Evolutionary conservation across 2,329 filamentous ascomycete genomes (phyloP).

Genomic region (Hypoxylon sp.): DNA sequence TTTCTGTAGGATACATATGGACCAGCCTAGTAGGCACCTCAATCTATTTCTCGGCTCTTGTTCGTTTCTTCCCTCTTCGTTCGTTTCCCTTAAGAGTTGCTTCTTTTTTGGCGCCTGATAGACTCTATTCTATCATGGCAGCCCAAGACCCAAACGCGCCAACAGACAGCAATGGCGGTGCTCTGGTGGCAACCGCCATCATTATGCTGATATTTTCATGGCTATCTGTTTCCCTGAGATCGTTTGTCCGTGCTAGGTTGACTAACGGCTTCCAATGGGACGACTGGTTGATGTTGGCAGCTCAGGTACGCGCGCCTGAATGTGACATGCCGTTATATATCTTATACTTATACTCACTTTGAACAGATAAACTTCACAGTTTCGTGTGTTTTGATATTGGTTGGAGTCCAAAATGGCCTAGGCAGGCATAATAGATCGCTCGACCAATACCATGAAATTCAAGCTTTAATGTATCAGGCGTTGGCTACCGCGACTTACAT

Average conservation of each 20-base stretch:
- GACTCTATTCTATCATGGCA: conserved; percentile 47
- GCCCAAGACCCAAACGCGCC: conserved; percentile 51
- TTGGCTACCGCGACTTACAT: conserved; percentile 65
- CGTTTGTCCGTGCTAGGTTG: conserved; percentile 50
- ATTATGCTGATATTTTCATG: conserved; percentile 54
- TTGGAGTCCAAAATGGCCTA: conserved; percentile 59
- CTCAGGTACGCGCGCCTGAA: conserved; percentile 57
- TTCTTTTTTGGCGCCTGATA: conserved; percentile 43
- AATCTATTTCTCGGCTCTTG: conserved; percentile 24
- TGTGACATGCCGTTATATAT: not conserved
- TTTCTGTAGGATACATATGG: conserved; percentile 29
- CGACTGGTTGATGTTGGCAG: conserved; percentile 67
- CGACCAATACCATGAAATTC: conserved; percentile 56
- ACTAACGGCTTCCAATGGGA: conserved; percentile 60
- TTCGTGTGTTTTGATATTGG: conserved; percentile 62
- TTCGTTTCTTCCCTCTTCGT: conserved; percentile 30
- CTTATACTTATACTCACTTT: conserved; percentile 21
- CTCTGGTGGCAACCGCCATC: conserved; percentile 53
- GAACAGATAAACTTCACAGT: conserved; percentile 61
- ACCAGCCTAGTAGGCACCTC: conserved; percentile 19
- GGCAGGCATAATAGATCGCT: conserved; percentile 64
- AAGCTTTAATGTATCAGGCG: conserved; percentile 67
- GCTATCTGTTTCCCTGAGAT: conserved; percentile 49
- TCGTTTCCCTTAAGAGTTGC: conserved; percentile 29
- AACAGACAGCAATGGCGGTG: conserved; percentile 51